Evolutionary conservation across 2,329 filamentous ascomycete genomes (phyloP).

Genomic region (Magnaporthiopsis incrustans): DNA sequence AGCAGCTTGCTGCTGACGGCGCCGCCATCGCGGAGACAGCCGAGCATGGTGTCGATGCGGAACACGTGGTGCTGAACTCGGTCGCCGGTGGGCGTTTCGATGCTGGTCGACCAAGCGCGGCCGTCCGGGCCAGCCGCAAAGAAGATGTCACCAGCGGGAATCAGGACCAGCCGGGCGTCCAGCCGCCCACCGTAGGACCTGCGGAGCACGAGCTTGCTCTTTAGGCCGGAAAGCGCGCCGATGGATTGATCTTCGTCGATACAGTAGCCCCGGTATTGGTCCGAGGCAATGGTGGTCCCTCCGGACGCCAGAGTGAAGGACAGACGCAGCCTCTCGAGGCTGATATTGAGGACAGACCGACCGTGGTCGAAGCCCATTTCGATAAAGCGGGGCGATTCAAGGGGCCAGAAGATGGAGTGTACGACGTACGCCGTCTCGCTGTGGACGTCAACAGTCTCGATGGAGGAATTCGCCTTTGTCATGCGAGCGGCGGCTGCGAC

Average conservation of each 20-base stretch:
- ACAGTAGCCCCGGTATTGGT: slow-evolving; percentile 44
- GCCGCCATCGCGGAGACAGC: slow-evolving; percentile 40
- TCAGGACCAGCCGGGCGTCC: slow-evolving; percentile 18
- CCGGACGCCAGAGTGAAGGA: neutral
- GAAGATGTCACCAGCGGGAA: slow-evolving; percentile 26
- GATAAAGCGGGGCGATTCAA: neutral
- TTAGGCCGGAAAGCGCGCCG: neutral
- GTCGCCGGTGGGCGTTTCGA: neutral
- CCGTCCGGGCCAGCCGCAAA: slow-evolving; percentile 14
- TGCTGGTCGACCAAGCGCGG: too few species aligned
- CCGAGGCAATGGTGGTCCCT: slow-evolving; percentile 23
- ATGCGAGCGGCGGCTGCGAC: neutral
- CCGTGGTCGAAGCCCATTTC: neutral
- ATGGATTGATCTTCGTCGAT: neutral
- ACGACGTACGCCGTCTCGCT: neutral
- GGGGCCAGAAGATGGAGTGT: neutral
- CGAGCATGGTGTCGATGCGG: slow-evolving; percentile 38
- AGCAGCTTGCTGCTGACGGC: slow-evolving; percentile 43
- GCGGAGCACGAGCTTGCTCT: neutral
- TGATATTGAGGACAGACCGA: neutral
- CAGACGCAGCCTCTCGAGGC: neutral
- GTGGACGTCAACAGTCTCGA: neutral
- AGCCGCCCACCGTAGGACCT: slow-evolving; percentile 11
- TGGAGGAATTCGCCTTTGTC: neutral
- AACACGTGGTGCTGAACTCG: slow-evolving; percentile 31